Conservation (phyloP, 495 filamentous ascomycete genomes). For the Aspergillus carlsbadensis region DNA sequence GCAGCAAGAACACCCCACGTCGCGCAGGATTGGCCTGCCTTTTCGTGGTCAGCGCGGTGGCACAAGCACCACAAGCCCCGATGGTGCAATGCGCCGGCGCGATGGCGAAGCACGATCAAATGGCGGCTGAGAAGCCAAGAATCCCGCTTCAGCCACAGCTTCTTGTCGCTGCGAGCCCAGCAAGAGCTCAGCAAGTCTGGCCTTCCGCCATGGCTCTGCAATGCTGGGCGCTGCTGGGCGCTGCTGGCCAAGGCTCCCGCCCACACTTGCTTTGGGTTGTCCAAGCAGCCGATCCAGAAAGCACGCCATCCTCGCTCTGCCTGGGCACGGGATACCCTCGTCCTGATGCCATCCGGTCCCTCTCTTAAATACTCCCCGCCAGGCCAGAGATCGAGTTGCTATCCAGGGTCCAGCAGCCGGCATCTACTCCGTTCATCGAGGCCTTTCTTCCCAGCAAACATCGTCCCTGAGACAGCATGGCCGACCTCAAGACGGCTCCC, state of each 20-base stretch:
- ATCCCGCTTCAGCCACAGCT: background rate
- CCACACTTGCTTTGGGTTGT: background rate
- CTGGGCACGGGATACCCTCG: background rate
- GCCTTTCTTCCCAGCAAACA: background rate
- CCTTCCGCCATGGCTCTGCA: background rate
- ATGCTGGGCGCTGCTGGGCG: background rate
- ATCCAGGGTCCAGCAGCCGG: too few species aligned
- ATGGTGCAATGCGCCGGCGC: conserved; percentile 12
- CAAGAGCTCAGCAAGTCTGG: too few species aligned
- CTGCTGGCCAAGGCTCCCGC: background rate
- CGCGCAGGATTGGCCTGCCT: background rate
- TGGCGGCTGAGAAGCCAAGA: background rate
- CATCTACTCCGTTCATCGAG: too few species aligned
- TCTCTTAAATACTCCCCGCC: background rate
- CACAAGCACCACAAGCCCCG: background rate
- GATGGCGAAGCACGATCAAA: conserved; percentile 12
- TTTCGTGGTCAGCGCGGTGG: background rate
- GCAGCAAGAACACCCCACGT: background rate
- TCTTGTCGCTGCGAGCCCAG: too few species aligned
- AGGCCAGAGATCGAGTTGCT: too few species aligned
- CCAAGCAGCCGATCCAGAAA: background rate
- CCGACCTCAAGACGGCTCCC: background rate
- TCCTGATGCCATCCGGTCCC: background rate
- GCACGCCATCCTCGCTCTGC: background rate
- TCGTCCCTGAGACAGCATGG: conserved; percentile 1